phyloP scores from a whole-genome alignment of 2,329 filamentous ascomycete genomes.

The Colletotrichum sp. region DNA sequence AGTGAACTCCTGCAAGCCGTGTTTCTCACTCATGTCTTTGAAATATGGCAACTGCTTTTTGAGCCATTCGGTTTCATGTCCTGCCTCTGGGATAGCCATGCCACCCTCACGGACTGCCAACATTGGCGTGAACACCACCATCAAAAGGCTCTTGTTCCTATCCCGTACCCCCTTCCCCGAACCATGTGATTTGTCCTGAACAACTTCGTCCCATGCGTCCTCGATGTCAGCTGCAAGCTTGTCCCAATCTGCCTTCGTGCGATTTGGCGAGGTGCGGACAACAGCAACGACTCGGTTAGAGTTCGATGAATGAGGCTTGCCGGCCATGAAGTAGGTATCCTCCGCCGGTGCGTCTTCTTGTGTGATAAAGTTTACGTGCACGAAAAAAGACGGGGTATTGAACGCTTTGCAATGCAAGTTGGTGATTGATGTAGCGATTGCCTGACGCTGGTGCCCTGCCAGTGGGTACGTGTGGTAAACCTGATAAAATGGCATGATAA shows the following conservation, averaged over 20 bases:
- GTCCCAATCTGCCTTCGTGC: constrained; percentile 2
- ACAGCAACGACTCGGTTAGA: neutral
- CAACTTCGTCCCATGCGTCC: neutral
- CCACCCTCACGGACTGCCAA: neutral
- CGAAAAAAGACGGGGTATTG: neutral
- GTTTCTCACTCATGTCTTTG: neutral
- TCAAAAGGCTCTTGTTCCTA: neutral
- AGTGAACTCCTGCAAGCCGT: neutral
- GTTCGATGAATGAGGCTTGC: neutral
- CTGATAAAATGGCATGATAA: neutral
- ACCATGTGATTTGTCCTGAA: neutral
- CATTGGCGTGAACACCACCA: neutral
- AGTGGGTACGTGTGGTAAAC: neutral
- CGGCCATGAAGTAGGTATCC: neutral
- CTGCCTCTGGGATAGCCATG: neutral
- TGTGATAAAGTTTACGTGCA: neutral
- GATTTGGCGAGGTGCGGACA: neutral
- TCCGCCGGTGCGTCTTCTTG: neutral
- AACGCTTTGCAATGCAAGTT: constrained; percentile 2
- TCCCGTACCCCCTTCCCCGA: neutral
- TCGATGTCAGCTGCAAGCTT: neutral
- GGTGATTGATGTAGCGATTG: neutral
- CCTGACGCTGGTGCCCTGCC: neutral
- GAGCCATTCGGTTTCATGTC: neutral
- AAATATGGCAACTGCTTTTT: neutral